A percentile compares a stretch with the other conserved stretches of the same genome.
phyloP scores from a whole-genome alignment of 441 rosid species.

The Isatis lusitanica region DNA sequence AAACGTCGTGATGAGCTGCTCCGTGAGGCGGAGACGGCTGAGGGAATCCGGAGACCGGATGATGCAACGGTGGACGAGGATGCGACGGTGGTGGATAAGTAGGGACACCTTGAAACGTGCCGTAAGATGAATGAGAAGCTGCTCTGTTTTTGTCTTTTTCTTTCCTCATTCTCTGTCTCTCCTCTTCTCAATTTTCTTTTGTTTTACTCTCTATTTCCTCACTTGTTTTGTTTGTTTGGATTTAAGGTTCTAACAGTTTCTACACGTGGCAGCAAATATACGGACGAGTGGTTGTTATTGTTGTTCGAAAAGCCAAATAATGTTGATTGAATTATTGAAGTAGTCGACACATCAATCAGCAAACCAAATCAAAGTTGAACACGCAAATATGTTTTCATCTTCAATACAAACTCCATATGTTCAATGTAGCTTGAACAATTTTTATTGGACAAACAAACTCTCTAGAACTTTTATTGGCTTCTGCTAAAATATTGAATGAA shows the following conservation, averaged over 20 bases:
- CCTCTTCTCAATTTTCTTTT: background rate
- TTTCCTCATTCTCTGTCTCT: slow-evolving; percentile 19
- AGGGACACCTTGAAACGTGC: slow-evolving; percentile 39
- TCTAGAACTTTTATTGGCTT: background rate
- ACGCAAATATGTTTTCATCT: slow-evolving; percentile 8
- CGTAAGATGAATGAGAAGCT: slow-evolving; percentile 28
- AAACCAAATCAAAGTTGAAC: slow-evolving; percentile 26
- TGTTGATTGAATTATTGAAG: slow-evolving; percentile 4
- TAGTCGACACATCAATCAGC: slow-evolving; percentile 12
- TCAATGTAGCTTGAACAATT: background rate
- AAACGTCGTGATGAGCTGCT: slow-evolving; percentile 2
- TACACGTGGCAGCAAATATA: slow-evolving; percentile 14
- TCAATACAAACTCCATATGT: background rate
- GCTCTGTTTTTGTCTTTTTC: slow-evolving; percentile 31
- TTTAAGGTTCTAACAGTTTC: background rate
- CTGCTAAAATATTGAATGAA: background rate
- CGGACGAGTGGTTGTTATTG: background rate
- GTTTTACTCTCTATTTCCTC: background rate
- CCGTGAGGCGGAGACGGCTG: slow-evolving; percentile 20
- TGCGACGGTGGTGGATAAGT: slow-evolving; percentile 33
- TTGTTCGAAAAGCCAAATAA: background rate
- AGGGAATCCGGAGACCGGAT: slow-evolving; percentile 11
- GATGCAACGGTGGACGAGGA: slow-evolving; percentile 25
- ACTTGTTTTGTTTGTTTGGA: background rate
- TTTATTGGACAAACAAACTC: slow-evolving; percentile 6